These are phyloP conservation scores for Pythium graminicola DNA, from an alignment of 352 stramenopile genomes.

Conservation along the genomic window DNA sequence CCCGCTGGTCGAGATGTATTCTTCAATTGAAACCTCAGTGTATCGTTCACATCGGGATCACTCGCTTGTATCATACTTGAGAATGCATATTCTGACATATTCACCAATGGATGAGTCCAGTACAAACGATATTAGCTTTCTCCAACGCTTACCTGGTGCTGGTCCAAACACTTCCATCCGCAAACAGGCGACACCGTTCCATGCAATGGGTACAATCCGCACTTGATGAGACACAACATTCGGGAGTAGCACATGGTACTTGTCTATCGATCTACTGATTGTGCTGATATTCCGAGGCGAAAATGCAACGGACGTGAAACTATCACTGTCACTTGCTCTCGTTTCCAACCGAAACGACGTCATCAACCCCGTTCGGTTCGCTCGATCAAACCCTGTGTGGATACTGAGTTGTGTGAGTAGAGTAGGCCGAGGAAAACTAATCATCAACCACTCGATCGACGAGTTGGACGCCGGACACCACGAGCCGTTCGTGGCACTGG, in stretches of 20 bases:
- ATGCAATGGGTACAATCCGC: slow-evolving; percentile 36
- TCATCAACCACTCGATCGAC: slow-evolving; percentile 35
- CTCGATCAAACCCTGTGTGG: slow-evolving; percentile 20
- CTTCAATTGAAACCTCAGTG: slow-evolving; percentile 3
- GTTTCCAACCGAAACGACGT: slow-evolving; percentile 16
- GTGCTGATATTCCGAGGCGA: neutral
- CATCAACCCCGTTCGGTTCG: slow-evolving; percentile 7
- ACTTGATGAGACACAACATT: slow-evolving; percentile 35
- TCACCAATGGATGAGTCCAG: no score
- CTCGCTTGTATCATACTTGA: slow-evolving; percentile 1
- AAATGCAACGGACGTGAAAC: slow-evolving; percentile 8
- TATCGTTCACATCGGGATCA: slow-evolving; percentile 17
- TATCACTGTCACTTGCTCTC: neutral
- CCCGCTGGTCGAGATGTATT: slow-evolving; percentile 11
- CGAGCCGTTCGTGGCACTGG: slow-evolving; percentile 10
- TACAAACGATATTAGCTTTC: neutral
- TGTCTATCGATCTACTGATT: neutral
- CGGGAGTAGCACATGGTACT: slow-evolving; percentile 16
- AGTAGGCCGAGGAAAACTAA: slow-evolving; percentile 35
- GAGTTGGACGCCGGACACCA: slow-evolving; percentile 33
- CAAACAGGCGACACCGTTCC: slow-evolving; percentile 32
- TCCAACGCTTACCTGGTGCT: slow-evolving; percentile 26
- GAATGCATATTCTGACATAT: slow-evolving; percentile 10
- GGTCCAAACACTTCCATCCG: slow-evolving; percentile 40
- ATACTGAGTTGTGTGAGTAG: slow-evolving; percentile 33